Conservation (phyloP, 2,329 filamentous ascomycete genomes). For the Colletotrichum falcatum region DNA sequence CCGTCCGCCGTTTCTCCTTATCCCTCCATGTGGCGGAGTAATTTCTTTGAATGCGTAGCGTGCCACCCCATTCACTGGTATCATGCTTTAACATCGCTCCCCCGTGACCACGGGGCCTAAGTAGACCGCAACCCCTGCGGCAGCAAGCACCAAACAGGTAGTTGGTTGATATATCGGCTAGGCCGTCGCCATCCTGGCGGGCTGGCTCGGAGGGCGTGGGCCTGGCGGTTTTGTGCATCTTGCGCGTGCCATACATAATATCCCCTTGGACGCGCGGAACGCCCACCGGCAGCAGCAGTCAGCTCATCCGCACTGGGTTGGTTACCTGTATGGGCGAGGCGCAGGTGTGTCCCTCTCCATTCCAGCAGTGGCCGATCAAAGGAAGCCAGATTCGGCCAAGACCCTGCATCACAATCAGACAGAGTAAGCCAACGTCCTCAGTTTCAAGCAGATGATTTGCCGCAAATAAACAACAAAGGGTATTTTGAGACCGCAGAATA, state of each 20-base stretch:
- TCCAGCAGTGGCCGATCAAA: constrained; percentile 52
- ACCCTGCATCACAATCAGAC: constrained; percentile 56
- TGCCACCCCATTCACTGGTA: neutral
- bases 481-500: neutral
- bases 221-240: neutral
- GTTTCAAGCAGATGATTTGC: constrained; percentile 5
- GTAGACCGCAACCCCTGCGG: neutral
- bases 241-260: neutral
- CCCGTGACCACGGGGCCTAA: neutral
- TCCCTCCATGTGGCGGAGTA: neutral
- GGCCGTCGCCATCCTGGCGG: neutral
- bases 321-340: constrained; percentile 8
- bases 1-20: neutral
- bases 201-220: neutral
- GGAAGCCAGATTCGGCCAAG: constrained; percentile 71
- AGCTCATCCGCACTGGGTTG: neutral
- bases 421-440: constrained; percentile 43
- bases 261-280: neutral
- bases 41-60: neutral
- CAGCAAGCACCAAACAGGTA: neutral
- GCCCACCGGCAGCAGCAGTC: constrained; percentile 1
- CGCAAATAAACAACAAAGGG: neutral
- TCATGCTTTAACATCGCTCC: neutral
- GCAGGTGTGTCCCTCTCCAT: constrained; percentile 15
- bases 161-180: neutral